A percentile compares a stretch with the other conserved stretches of the same genome.
phyloP scores from a whole-genome alignment of 768 basidiomycete species.

The Coprinopsis sp. region DNA sequence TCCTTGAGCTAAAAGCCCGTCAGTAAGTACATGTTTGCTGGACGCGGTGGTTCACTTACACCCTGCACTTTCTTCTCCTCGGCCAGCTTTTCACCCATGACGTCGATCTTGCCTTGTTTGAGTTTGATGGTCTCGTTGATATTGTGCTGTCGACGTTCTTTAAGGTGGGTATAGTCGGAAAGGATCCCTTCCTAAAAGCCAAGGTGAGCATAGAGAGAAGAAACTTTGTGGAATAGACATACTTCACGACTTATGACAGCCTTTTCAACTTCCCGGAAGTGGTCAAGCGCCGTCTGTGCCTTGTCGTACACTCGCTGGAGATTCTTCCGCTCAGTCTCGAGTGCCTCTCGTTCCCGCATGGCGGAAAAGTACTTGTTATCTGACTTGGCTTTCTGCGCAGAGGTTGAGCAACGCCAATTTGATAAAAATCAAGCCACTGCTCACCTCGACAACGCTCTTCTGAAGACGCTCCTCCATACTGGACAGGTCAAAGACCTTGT shows the following conservation, averaged over 20 bases:
- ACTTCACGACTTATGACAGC: slow-evolving; percentile 3
- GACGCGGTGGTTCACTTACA: no score
- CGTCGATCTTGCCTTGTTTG: no score
- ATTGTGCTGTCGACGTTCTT: no score
- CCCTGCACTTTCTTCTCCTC: no score
- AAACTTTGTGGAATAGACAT: no score
- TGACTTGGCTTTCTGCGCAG: slow-evolving; percentile 81
- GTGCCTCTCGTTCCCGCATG: slow-evolving; percentile 84
- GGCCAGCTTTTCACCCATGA: no score
- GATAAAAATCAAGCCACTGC: slow-evolving; percentile 23
- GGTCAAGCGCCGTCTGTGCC: slow-evolving; percentile 56
- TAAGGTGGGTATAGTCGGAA: no score
- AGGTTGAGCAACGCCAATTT: not conserved
- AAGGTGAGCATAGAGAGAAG: no score
- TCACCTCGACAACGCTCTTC: slow-evolving; percentile 59
- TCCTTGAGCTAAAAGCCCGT: no score
- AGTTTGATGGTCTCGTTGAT: no score
- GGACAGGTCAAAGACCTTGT: slow-evolving; percentile 80
- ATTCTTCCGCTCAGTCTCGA: slow-evolving; percentile 71
- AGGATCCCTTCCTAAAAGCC: no score
- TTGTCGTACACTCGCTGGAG: slow-evolving; percentile 45
- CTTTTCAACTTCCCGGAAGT: slow-evolving; percentile 54
- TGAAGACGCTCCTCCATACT: slow-evolving; percentile 67
- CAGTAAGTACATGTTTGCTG: no score
- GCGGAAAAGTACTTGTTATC: slow-evolving; percentile 93